Percentiles rank a stretch among this genome's conserved stretches.
Conservation (phyloP, 352 stramenopile genomes). For the Saprolegnia diclina region DNA sequence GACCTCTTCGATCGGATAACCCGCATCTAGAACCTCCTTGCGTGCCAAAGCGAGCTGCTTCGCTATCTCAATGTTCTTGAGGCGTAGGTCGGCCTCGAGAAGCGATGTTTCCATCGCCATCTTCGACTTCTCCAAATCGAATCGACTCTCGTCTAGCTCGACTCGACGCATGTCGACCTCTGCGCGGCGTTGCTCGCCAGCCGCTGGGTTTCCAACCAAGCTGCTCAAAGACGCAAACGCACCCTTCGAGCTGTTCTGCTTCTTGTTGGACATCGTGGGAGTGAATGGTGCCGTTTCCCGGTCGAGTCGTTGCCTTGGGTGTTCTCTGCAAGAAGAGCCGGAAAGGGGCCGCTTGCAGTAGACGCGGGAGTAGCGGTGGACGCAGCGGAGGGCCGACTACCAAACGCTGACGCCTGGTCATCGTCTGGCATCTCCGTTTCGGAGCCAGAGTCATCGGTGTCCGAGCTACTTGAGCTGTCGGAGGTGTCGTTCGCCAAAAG, state of each 20-base stretch:
- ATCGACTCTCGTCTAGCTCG: background rate
- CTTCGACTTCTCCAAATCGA: background rate
- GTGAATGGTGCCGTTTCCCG: background rate
- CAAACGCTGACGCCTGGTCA: too few species aligned
- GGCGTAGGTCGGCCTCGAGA: background rate
- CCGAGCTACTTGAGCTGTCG: too few species aligned
- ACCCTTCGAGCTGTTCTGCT: background rate
- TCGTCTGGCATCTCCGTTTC: too few species aligned
- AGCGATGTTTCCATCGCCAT: background rate
- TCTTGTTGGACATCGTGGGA: background rate
- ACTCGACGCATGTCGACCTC: background rate
- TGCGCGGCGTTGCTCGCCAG: background rate
- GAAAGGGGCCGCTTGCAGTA: background rate
- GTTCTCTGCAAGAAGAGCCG: background rate
- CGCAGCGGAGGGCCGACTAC: too few species aligned
- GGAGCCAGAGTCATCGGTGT: too few species aligned
- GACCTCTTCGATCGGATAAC: background rate
- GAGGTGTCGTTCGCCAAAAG: too few species aligned
- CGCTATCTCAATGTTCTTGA: constrained; percentile 1
- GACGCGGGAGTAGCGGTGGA: background rate
- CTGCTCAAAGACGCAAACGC: background rate
- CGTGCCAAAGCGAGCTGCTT: background rate
- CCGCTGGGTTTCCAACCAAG: background rate
- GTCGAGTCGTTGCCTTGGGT: background rate
- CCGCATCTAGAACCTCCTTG: background rate